Evolutionary conservation across 371 early-diverging fungal species (phyloP), one percentile per base, ranked within the genome.

Genomic region (Mortierella sp.): DNA sequence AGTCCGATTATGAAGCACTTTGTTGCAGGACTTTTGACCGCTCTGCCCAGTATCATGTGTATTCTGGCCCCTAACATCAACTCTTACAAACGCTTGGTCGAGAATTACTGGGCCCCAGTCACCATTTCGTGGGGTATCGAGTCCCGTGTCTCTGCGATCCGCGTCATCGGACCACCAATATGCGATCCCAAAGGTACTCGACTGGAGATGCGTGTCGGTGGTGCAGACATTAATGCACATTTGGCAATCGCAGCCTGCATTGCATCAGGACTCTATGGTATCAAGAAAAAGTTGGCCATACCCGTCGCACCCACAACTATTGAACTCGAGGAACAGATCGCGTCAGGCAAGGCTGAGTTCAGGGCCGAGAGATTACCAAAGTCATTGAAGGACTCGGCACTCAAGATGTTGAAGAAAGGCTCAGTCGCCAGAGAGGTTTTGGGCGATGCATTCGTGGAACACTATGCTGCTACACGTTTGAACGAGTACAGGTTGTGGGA

Each of bases 101-200:
- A 87, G 64, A 91, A 90, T 67, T 92, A 87, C 70, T 95, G 94
- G 93, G 92, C 95, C 16, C 94, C 95, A n/a, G 86, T 92, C 3
- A 91, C 83, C 18, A 89, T 92, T 27, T 89, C 90, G 1, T 95
- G 94, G 79, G 94, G 95, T 13, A 72, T 89, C 51, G 94, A 94
- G 63, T 90, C 90, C 56, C 86, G 95, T 24, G 83, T 84, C n/a
- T 83, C 92, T 9, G 89, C 90, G 16, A 83, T 95, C 39, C 88
- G 95, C 30, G 82, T 93, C 51, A 94, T 95, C 58, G 83, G 85
- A 0, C 93, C 93, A 6, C 93, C 93, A 14, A 81, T 87, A 6
- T 83, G 89, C 54, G 85, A 90, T 14, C 68, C 86, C 16, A 81
- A 73, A 48, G 83, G 90, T 3, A 89, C 91, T 0, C 85, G 95